Conservation (phyloP, 2,329 filamentous ascomycete species). For the Elsinoe fawcettii region DNA sequence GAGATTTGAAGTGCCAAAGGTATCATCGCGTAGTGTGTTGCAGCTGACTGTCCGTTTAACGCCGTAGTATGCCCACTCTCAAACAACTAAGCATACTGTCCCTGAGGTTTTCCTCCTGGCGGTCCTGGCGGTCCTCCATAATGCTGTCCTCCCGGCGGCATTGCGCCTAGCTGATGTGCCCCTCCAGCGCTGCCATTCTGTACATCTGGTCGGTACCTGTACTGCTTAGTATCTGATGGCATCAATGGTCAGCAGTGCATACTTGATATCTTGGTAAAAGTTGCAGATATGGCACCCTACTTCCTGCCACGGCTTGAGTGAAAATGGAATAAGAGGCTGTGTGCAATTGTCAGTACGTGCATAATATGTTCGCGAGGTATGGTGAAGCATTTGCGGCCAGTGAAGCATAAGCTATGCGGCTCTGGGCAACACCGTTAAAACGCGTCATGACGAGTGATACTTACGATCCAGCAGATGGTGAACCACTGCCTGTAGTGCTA, state of each 20-base stretch:
- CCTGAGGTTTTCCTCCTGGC: slow-evolving; percentile 22
- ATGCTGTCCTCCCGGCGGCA: slow-evolving; percentile 24
- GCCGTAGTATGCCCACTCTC: background rate
- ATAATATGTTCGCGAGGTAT: too few relatives aligned
- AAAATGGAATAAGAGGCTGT: slow-evolving; percentile 64
- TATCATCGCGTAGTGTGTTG: background rate
- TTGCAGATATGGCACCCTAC: slow-evolving; percentile 68
- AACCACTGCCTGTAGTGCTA: slow-evolving; percentile 51
- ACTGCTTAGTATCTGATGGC: background rate
- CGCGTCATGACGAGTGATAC: slow-evolving; percentile 9
- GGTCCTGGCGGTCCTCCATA: slow-evolving; percentile 23
- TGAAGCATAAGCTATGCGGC: slow-evolving; percentile 12
- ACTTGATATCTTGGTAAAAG: slow-evolving; percentile 56
- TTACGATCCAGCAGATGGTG: slow-evolving; percentile 67
- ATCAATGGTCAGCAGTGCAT: background rate
- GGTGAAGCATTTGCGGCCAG: background rate
- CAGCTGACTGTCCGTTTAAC: slow-evolving; percentile 1
- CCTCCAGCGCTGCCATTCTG: slow-evolving; percentile 25
- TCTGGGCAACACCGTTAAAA: background rate
- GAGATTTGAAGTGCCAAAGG: background rate
- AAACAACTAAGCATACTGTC: slow-evolving; percentile 19
- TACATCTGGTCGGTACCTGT: slow-evolving; percentile 29
- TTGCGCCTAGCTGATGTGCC: slow-evolving; percentile 24
- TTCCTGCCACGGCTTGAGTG: slow-evolving; percentile 48
- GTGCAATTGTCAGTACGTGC: background rate